Conservation (phyloP, 768 basidiomycete genomes). For the Leccinum subtestaceum region DNA sequence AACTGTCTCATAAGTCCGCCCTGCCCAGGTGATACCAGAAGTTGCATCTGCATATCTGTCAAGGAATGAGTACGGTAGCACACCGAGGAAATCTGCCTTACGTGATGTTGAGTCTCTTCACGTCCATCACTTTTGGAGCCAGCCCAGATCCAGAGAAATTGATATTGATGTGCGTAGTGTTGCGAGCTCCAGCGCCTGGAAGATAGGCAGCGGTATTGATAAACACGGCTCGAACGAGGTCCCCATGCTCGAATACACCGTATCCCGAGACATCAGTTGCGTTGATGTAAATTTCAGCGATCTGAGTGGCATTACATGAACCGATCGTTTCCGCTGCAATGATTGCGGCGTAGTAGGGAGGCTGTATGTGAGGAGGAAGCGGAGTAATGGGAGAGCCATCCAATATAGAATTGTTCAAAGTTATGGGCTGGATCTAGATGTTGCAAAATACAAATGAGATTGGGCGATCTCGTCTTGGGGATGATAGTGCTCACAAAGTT, state of each 20-base stretch:
- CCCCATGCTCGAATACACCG: conserved; percentile 51
- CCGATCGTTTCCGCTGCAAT: conserved; percentile 60
- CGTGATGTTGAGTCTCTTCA: conserved; percentile 51
- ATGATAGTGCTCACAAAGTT: conserved; percentile 42
- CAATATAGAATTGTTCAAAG: conserved; percentile 54
- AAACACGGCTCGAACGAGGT: conserved; percentile 49
- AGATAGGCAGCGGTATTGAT: conserved; percentile 59
- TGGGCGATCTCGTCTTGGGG: neutral
- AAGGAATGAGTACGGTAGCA: neutral
- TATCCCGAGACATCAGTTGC: conserved; percentile 54
- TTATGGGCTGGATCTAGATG: conserved; percentile 58
- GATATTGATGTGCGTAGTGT: conserved; percentile 42
- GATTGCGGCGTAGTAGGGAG: conserved; percentile 64
- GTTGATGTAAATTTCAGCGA: conserved; percentile 49
- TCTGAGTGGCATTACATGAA: conserved; percentile 36
- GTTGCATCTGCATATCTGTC: conserved; percentile 48
- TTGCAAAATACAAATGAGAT: conserved; percentile 2
- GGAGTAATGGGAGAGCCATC: conserved; percentile 54
- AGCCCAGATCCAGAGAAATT: conserved; percentile 30
- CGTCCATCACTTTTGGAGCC: conserved; percentile 33
- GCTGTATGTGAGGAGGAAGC: conserved; percentile 57
- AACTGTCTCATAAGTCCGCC: conserved; percentile 54
- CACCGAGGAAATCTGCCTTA: conserved; percentile 15
- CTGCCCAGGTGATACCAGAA: conserved; percentile 54
- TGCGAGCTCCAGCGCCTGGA: conserved; percentile 34